Evolutionary conservation across 768 basidiomycete species (phyloP), one percentile per base, ranked within the genome.

Genomic region (Suillus alpinus): DNA sequence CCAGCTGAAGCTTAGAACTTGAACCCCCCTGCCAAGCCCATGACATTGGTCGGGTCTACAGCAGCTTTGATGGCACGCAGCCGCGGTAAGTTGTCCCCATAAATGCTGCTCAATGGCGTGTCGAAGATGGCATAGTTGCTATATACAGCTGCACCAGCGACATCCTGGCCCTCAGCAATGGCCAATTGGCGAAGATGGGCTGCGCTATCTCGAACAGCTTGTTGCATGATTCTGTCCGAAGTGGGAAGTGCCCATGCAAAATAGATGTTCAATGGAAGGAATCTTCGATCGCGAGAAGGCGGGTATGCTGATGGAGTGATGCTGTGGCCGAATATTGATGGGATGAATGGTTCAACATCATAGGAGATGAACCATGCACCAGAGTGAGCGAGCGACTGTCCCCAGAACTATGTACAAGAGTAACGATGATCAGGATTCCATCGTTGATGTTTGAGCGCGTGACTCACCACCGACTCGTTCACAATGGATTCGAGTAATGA

Each of bases 1-100:
- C 23, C 23, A 26, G 44, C 44, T 37, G 23, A 46, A 46, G 12
- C 31, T 73, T 61, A 79, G 57, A 82, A 65, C 69, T 84, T 88
- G 69, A 80, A 87, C 8, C 86, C 85, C 0, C 87, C 87, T n/a
- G 86, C 76, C 10, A 86, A 77, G 8, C 78, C 80, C 87, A 88
- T 88, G 6, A 87, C 76, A 64, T 84, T 77, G 4, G 73, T 52
- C 0, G 86, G 86, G 67, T 88, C 87, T 39, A 82, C 77, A 10
- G 56, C 59, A 55, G 59, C 68, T 65, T 82, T 83, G n/a, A 87
- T 67, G 12, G 62, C 65, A 52, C 70, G 65, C 56, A 88, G 67
- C 51, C 57, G 68, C 1, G 70, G 65, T 8, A 86, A 46, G 57
- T 86, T 81, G 0, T 60, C 65, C 0, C 83, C 86, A 61, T 83